Evolutionary conservation across 352 stramenopile genomes (phyloP).

Genomic region (Globisporangium spiculum): DNA sequence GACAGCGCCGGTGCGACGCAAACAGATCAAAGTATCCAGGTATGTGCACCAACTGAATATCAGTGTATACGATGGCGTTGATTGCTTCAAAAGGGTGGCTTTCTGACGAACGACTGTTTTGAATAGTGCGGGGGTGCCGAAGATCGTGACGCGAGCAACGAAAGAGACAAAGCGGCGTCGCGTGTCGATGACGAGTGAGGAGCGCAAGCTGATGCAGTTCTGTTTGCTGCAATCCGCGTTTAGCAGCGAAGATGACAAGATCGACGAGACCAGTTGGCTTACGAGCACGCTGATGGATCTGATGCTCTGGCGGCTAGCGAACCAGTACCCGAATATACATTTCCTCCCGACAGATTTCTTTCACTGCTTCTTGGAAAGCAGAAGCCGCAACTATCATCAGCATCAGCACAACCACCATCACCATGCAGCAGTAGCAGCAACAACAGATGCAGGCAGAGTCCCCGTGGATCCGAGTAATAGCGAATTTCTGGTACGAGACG

Average conservation of each 20-base stretch:
- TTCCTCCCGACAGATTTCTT: constrained; percentile 88
- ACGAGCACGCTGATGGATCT: constrained; percentile 83
- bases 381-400: constrained; percentile 11
- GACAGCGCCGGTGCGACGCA: neutral
- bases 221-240: constrained; percentile 54
- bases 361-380: constrained; percentile 51
- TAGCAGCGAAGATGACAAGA: constrained; percentile 43
- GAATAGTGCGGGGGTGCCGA: constrained; percentile 9
- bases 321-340: constrained; percentile 58
- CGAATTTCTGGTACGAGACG: constrained; percentile 44
- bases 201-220: constrained; percentile 19
- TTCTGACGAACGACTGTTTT: neutral
- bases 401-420: constrained; percentile 4
- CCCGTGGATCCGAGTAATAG: neutral
- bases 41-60: neutral
- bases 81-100: neutral
- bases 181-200: constrained; percentile 10
- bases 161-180: constrained; percentile 9
- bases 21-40: constrained; percentile 4
- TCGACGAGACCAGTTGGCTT: constrained; percentile 84
- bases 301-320: constrained; percentile 78
- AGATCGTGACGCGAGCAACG: constrained; percentile 3
- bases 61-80: neutral
- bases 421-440: neutral
- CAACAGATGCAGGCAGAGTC: too few species aligned